phyloP scores from a whole-genome alignment of 2,329 filamentous ascomycete species.

The Colletotrichum cereale region DNA sequence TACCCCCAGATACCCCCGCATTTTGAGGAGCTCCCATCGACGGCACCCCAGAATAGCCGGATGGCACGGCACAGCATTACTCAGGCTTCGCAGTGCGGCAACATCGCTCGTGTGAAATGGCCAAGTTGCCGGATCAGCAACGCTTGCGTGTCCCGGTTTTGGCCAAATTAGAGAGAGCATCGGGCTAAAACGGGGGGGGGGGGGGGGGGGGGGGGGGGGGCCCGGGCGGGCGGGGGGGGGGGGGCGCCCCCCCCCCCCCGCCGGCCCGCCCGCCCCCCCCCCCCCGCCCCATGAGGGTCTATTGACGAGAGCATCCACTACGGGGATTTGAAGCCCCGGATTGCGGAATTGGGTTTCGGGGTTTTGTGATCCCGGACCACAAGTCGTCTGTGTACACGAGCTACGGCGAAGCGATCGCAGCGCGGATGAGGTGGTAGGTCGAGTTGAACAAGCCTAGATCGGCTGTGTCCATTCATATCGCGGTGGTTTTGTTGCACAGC shows the following conservation, averaged over 20 bases:
- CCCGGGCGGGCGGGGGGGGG: too few species aligned
- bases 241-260: too few species aligned
- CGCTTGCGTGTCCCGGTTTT: not conserved
- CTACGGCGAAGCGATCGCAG: not conserved
- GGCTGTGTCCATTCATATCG: not conserved
- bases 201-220: too few species aligned
- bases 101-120: not conserved
- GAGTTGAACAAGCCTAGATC: not conserved
- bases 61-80: not conserved
- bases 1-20: conserved; percentile 13
- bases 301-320: not conserved
- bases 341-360: conserved; percentile 1
- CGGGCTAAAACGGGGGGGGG: conserved; percentile 11
- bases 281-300: conserved; percentile 21
- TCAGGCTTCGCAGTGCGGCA: not conserved
- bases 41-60: conserved; percentile 1
- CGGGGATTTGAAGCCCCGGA: conserved; percentile 22
- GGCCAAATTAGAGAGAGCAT: not conserved
- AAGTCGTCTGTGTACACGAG: not conserved
- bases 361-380: conserved; percentile 5
- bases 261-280: too few species aligned
- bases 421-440: not conserved
- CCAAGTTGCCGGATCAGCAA: conserved; percentile 18
- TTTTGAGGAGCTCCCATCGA: conserved; percentile 31
- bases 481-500: too few species aligned